Evolutionary conservation across 108 stramenopile genomes (phyloP).

Genomic region (Skeletonema costatum): DNA sequence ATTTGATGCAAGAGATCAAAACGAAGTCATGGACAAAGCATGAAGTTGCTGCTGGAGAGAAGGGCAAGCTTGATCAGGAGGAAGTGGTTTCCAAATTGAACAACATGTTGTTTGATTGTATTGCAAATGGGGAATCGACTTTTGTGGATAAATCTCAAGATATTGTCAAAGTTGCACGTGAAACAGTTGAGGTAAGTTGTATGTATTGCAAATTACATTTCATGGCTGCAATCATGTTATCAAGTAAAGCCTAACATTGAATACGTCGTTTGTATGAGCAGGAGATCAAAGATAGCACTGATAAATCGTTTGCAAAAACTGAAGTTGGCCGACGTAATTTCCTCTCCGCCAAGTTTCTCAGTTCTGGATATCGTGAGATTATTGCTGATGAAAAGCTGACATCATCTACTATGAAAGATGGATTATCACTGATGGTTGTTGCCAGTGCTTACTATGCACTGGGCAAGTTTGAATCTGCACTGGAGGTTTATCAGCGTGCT

Average conservation of each 20-base stretch:
- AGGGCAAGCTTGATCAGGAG: slow-evolving; percentile 14
- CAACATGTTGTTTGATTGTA: slow-evolving; percentile 24
- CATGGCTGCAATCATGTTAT: not conserved
- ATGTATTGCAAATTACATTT: not conserved
- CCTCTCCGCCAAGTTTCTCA: slow-evolving; percentile 35
- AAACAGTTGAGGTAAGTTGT: slow-evolving; percentile 41
- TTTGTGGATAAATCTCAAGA: slow-evolving; percentile 46
- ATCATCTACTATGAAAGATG: slow-evolving; percentile 23
- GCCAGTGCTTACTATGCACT: slow-evolving; percentile 45
- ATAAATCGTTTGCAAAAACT: slow-evolving; percentile 16
- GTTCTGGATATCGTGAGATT: slow-evolving; percentile 43
- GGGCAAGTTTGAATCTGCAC: slow-evolving; percentile 41
- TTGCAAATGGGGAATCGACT: slow-evolving; percentile 16
- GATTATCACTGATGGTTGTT: slow-evolving; percentile 40
- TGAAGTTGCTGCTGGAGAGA: slow-evolving; percentile 5
- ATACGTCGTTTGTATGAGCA: not conserved
- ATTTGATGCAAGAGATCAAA: slow-evolving; percentile 41
- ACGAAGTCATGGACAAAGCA: slow-evolving; percentile 20
- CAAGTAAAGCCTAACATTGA: not conserved
- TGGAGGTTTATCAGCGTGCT: slow-evolving; percentile 38
- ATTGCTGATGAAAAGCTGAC: slow-evolving; percentile 17
- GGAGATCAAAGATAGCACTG: slow-evolving; percentile 7
- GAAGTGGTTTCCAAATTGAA: slow-evolving; percentile 22
- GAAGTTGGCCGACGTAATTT: slow-evolving; percentile 29
- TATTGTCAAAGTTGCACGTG: slow-evolving; percentile 32